phyloP scores from a whole-genome alignment of 306 rosid genomes.

The Malus sieversii region DNA sequence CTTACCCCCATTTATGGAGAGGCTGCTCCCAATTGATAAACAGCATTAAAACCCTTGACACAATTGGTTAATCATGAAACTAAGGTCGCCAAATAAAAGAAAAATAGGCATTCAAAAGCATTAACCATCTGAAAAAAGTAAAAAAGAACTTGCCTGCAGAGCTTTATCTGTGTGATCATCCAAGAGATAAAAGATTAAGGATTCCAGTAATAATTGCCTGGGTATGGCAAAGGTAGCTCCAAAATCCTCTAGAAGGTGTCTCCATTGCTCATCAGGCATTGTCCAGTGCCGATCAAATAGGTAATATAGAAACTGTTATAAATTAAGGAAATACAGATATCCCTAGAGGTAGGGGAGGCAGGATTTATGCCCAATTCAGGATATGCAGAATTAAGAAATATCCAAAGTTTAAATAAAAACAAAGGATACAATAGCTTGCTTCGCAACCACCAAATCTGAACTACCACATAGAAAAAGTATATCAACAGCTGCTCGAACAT shows the following conservation, averaged over 20 bases:
- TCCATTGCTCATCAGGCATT: conserved; percentile 79
- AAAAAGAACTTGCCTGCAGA: conserved; percentile 50
- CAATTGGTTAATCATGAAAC: conserved; percentile 7
- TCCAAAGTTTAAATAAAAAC: neutral
- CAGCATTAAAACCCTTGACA: neutral
- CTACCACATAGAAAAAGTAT: conserved; percentile 76
- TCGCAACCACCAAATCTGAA: conserved; percentile 78
- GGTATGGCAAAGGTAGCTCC: conserved; percentile 69
- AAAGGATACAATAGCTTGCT: conserved; percentile 98
- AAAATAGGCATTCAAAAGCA: conserved; percentile 11
- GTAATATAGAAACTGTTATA: conserved; percentile 71
- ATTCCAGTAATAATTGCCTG: conserved; percentile 74
- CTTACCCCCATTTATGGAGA: too few relatives aligned
- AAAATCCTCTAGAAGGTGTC: conserved; percentile 67
- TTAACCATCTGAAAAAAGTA: conserved; percentile 5
- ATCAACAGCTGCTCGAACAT: conserved; percentile 73
- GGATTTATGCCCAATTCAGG: conserved; percentile 8
- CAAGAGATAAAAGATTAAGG: conserved; percentile 70
- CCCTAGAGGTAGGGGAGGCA: neutral
- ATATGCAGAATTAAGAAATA: conserved; percentile 1
- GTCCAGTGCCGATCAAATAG: conserved; percentile 93
- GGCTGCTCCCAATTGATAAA: too few relatives aligned
- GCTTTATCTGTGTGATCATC: conserved; percentile 85
- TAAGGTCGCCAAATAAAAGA: neutral
- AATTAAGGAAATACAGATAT: conserved; percentile 42